Base-by-base conservation (phyloP, 805 yeast genomes). In the Spathaspora gorwiae region DNA sequence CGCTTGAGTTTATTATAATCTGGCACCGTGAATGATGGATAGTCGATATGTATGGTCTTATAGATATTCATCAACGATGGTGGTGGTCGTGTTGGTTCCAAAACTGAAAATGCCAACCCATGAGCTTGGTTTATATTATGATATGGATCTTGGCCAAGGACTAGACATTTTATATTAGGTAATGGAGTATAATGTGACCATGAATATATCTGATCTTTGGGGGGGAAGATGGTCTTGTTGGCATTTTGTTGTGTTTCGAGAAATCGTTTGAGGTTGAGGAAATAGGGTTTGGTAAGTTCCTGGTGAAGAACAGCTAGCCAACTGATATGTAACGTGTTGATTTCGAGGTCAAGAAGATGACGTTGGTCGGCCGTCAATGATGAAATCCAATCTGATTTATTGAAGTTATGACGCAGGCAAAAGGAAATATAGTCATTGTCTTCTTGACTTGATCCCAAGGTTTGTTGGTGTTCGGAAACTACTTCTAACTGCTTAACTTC, bases 71-170 rank as follows among this genome's bases (percentile, higher is more conserved):
- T 72, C 46, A 94, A 70, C 1, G 97, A 89, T 0, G 99, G 98
- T 1, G 94, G 85, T 1, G 81, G 80, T 0, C 89, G 83, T 0
- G 78, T 72, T 1, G 96, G 95, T 30, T 86, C 84, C 45, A 80
- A 75, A 1, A 94, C 98, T 15, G 95, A 86, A 55, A 94, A 94
- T 3, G 99, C 98, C 27, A 94, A 68, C 0, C 99, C 99, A 59
- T 94, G 99, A 0, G 99, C 99, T 63, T 94, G 99, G 60, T 87
- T 86, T 54, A 65, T 65, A 61, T 90, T 89, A 64, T 94, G 99
- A 61, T 94, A 94, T 0, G 99, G 99, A 61, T 94, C 99, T 62
- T 94, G 99, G 1, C 99, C 99, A 38, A 94, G 69, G 10, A 94
- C 77, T 1, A 94, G 76, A 26, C 92, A 94, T 56, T 81, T 83